Conservation (phyloP, 2,329 filamentous ascomycete genomes). For the Exutisphaerella laricina region DNA sequence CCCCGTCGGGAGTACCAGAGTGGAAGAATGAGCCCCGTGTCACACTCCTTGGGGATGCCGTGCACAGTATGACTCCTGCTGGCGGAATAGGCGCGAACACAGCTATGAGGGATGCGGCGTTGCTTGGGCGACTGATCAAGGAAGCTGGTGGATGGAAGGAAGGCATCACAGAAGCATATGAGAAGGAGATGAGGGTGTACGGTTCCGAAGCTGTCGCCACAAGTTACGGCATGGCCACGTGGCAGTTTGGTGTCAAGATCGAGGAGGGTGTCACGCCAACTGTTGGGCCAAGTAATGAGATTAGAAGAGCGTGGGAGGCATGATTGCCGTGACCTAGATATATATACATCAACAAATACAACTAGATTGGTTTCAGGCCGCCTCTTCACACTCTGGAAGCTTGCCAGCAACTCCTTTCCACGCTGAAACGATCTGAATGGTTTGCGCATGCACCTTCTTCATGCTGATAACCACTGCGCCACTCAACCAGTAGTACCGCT, state of each 20-base stretch:
- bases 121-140: constrained; percentile 48
- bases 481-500: no score
- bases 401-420: no score
- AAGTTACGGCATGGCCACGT: constrained; percentile 49
- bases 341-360: no score
- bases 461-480: no score
- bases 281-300: no score
- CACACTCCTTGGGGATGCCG: constrained; percentile 55
- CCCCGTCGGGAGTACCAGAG: constrained; percentile 53
- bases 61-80: constrained; percentile 53
- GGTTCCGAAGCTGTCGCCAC: constrained; percentile 50
- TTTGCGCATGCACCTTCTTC: no score
- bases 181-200: constrained; percentile 45
- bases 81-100: constrained; percentile 51
- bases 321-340: no score
- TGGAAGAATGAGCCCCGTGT: constrained; percentile 56
- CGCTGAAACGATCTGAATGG: no score
- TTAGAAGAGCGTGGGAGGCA: no score
- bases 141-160: constrained; percentile 48
- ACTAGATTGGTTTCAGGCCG: no score
- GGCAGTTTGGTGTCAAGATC: constrained; percentile 34
- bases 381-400: no score
- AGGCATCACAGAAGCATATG: constrained; percentile 37
- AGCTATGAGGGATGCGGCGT: constrained; percentile 50
- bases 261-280: constrained; percentile 13